Base-by-base conservation (phyloP, 2,329 filamentous ascomycete genomes). In the Biscogniauxia sp. region DNA sequence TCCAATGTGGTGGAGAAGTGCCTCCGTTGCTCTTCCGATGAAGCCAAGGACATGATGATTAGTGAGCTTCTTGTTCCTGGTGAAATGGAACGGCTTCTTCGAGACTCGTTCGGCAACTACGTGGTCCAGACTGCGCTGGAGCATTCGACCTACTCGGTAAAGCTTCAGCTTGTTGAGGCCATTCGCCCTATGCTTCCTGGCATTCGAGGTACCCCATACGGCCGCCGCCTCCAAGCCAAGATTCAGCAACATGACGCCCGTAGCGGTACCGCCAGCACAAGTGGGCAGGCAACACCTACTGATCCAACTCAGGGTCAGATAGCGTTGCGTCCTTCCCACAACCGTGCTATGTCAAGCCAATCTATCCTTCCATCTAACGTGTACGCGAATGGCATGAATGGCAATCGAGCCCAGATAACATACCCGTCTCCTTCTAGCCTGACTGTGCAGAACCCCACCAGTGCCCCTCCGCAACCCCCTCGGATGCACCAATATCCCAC, bases 1-100 rank as follows among this genome's bases (percentile, higher is more conserved):
- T 98, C 95, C 71, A 99, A 99, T 70, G 95, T 99, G 60, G 94
- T 99, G 65, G 95, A 99, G 80, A 99, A 99, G 76, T 93, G 91
- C 70, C 80, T 98, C 61, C 92, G 95, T 59, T 96, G 92, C 73
- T 89, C 93, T 41, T 87, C 90, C 62, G 81, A 87, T 23, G 80
- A 84, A 9, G 90, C 90, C 56, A 93, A 90, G 73, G 89, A 92
- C 69, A 82, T 88, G 75, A 88, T 99, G 77, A 89, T 97, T 61
- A 86, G 90, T 41, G 95, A 98, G 79, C 88, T 99, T 72, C 81
- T 88, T 60, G 72, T 78, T 8, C 84, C 88, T 2, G 83, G 83
- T 60, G 92, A 97, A 77, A 89, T 98, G 64, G 93, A 97, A 70
- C 89, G 89, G 66, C 88, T 97, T 67, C 85, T 99, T 61, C 90